Evolutionary conservation across 83 land plant species (phyloP), one percentile per base, ranked within the genome.

Genomic region (Larix sibirica): DNA sequence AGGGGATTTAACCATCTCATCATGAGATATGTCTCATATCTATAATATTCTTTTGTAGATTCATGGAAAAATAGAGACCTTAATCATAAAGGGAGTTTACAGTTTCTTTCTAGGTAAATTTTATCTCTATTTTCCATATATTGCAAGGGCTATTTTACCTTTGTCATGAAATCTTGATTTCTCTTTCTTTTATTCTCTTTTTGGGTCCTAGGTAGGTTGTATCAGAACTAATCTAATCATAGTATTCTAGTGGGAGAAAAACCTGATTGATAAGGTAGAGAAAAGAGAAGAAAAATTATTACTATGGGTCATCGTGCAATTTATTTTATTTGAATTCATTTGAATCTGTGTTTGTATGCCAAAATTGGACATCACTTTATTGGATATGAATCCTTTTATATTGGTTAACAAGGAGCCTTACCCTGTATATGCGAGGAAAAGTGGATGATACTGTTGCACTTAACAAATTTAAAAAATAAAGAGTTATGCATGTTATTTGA

Each of bases 381-480:
- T 97, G 63, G 98, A 97, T 85, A 94, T 97, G 99, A 97, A 95
- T 83, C 99, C 99, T 31, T 97, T 97, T 74, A 92, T 96, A 42
- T 79, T 97, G 80, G 97, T 97, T 24, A 77, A 94, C 84, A 94
- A 96, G 16, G 81, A 94, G 84, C 95, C 98, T 9, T 97, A 91
- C 85, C 99, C 98, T 10, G 82, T 97, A 97, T 82, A 97, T 95
- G 99, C 90, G 99, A 81, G 99, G 99, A 54, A 96, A 95, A 84
- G 78, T 97, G 74, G 99, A 95, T 84, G 98, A 97, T 81, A 97
- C 98, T 50, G 96, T 97, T 77, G 81, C 91, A n/a, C 95, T 97
- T 86, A 97, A 95, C 81, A 97, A 97, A 89, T 97, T 97, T 80
- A 91, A 97, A 80, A 97, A 95, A 96, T 97, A 96, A 73, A 4